phyloP scores from a whole-genome alignment of 192 early-diverging fungal species.

The Podila epicladia region DNA sequence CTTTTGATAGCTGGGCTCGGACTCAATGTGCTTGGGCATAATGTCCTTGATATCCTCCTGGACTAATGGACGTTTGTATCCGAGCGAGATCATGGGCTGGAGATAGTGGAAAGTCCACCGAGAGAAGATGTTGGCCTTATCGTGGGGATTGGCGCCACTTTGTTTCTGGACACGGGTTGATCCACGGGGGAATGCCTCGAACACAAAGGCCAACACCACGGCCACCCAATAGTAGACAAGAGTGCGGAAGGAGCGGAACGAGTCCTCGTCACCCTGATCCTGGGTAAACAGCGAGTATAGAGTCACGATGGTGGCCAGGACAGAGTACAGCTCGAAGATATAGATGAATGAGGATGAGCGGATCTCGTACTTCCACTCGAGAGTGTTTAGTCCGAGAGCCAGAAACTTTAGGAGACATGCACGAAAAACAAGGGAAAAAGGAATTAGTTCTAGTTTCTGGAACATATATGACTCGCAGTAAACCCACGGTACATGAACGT shows the following conservation, averaged over 20 bases:
- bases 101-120: conserved; percentile 30
- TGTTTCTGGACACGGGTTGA: conserved; percentile 11
- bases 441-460: too few relatives aligned
- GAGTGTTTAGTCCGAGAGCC: conserved; percentile 10
- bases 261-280: too few relatives aligned
- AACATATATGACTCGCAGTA: too few relatives aligned
- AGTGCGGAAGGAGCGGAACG: neutral
- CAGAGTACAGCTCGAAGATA: conserved; percentile 11
- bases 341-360: conserved; percentile 24
- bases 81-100: conserved; percentile 11
- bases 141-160: conserved; percentile 18
- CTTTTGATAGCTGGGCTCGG: neutral
- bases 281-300: conserved; percentile 14
- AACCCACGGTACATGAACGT: too few relatives aligned
- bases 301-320: neutral
- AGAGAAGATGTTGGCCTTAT: conserved; percentile 45
- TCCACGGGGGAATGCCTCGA: conserved; percentile 24
- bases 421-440: too few relatives aligned
- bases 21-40: conserved; percentile 5
- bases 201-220: conserved; percentile 19
- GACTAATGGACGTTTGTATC: conserved; percentile 10
- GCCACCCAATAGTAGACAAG: conserved; percentile 9
- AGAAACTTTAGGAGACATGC: too few relatives aligned
- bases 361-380: conserved; percentile 20
- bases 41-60: conserved; percentile 13